Base-by-base conservation (phyloP, 2,329 filamentous ascomycete genomes). In the Colletotrichum lini region DNA sequence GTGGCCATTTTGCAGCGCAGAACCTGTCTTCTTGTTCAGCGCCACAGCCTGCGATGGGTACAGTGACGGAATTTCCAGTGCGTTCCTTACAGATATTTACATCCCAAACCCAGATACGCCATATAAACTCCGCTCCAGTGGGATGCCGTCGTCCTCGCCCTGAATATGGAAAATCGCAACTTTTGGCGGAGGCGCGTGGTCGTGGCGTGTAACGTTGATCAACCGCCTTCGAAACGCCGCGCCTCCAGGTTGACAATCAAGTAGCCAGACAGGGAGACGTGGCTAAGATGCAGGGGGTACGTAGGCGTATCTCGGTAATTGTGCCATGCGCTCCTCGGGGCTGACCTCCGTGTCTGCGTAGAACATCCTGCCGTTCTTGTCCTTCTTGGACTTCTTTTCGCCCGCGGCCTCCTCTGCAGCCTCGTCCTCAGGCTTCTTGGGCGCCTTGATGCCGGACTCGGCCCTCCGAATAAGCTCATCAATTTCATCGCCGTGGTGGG, bases 311-410 rank as follows among this genome's bases (percentile, higher is more conserved):
- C 90, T 91, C 72, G 93, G 86, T 84, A 96, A 84, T 78, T 85
- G 83, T 38, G 94, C 92, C 93, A 97, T 95, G 83, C 92, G 94
- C 87, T 98, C 95, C 84, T 98, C 95, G 2, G 94, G 93, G 77
- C 93, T 96, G 77, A 91, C 84, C 70, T 93, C 91, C 62, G 92
- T 90, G 79, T 97, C 94, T 73, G 91, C 91, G 83, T 96, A 98
- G 40, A 97, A 86, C 88, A 98, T 91, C 79, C 89, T 88, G 67
- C 86, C 85, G 78, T 91, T 92, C 79, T 91, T 92, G 72, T 90
- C 87, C 80, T 92, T 92, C 86, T 92, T 92, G 21, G 82, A 82
- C 77, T 90, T 90, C 84, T 91, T 93, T 79, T 93, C 91, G 61
- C 82, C 84, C 1, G 80, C 79, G 4, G 82, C 79, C 35, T 72